Base-by-base conservation (phyloP, 495 filamentous ascomycete genomes). In the Trichoderma virens region DNA sequence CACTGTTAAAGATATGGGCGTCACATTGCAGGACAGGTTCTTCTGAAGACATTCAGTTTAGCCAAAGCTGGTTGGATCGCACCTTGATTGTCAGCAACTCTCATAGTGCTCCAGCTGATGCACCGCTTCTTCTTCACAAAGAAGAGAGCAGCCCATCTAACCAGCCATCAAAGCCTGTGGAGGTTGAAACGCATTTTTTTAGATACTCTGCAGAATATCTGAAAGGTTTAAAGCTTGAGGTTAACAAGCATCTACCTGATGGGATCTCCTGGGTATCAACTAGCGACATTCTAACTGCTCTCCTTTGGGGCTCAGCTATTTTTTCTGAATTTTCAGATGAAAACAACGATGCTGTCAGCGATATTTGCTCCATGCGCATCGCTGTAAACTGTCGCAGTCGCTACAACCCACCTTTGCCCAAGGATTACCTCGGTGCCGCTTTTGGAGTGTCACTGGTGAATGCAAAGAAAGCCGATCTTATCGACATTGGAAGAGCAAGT, bases 1-100 rank as follows among this genome's bases (percentile, higher is more conserved):
- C 62, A 11, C 63, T 72, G 43, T 67, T 74, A 16, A 69, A 69
- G 27, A 70, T 72, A 16, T 74, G 70, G 70, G 70, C 72, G 9
- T 65, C 67, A 14, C 62, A 72, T 59, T 71, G 69, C 20, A 69
- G 69, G 4, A 59, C 64, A 6, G 65, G 64, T 2, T 43, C 67
- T 9, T 66, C 66, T 39, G 43, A 59, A 1, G 38, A 41, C 23
- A 32, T 65, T n/a, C 62, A 64, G 1, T 73, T 73, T 5, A 51
- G 67, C 18, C 47, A 39, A 32, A 62, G 39, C 41, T 71, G 70
- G 72, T 30, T 74, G 11, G 63, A 70, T 9, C 67, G 67, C 11
- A 39, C 45, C 5, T n/a, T 34, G 16, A 54, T 64, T 3, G 23
- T 56, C 20, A 56, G 27, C 5, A 8, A 27, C 7, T 56, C 47